These are phyloP conservation scores for Solanum corneliomulleri DNA, from an alignment of 257 asterid genomes.

Conservation along the genomic window DNA sequence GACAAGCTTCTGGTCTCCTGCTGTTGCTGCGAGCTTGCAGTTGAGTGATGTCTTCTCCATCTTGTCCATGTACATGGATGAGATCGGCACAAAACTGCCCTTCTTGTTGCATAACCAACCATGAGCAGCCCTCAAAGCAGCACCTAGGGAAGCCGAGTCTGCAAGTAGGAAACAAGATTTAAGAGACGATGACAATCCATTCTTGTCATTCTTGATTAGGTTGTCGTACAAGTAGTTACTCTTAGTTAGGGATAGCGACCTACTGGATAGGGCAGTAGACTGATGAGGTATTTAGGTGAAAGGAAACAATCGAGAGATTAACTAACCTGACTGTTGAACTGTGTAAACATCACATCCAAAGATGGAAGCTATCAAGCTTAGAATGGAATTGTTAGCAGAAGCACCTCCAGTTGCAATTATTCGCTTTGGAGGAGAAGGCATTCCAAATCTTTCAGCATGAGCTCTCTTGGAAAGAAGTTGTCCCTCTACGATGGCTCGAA, in stretches of 20 bases:
- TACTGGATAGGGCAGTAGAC: neutral
- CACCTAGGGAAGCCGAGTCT: conserved; percentile 94
- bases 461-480: conserved; percentile 85
- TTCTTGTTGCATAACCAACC: conserved; percentile 82
- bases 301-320: neutral
- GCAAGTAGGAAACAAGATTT: neutral
- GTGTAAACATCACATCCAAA: conserved; percentile 72
- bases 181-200: neutral
- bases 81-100: conserved; percentile 50
- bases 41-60: conserved; percentile 61
- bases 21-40: conserved; percentile 50
- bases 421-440: conserved; percentile 91
- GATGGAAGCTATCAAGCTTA: conserved; percentile 52
- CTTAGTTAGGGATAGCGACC: neutral
- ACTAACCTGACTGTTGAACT: conserved; percentile 64
- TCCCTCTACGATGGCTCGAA: conserved; percentile 85
- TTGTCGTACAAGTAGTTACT: neutral
- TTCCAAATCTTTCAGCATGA: conserved; percentile 85
- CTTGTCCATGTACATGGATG: conserved; percentile 49
- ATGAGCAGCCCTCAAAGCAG: conserved; percentile 92
- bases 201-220: neutral
- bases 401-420: conserved; percentile 99
- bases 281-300: neutral
- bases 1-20: conserved; percentile 43
- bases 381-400: conserved; percentile 55